Conservation (phyloP, 2,329 filamentous ascomycete genomes). For the Beauveria caledonica region DNA sequence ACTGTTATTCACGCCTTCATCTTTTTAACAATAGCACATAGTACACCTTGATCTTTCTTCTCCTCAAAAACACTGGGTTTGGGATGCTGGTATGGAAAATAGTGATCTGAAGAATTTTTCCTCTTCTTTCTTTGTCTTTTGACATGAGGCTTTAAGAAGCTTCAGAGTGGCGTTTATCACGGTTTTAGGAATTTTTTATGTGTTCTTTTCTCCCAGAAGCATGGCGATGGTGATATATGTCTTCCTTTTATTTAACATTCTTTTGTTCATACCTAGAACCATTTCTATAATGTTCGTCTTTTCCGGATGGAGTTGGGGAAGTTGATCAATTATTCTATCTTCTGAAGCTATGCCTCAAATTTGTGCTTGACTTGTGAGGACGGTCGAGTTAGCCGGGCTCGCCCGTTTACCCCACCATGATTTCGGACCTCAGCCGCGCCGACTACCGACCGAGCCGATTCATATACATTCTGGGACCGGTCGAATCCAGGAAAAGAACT, state of each 20-base stretch:
- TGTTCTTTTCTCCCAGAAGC: slow-evolving; percentile 13
- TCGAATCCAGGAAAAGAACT: background rate
- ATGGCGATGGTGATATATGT: slow-evolving; percentile 10
- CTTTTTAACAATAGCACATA: background rate
- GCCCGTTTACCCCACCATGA: background rate
- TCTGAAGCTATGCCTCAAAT: no score
- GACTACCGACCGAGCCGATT: background rate
- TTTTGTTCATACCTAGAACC: slow-evolving; percentile 13
- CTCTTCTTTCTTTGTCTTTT: background rate
- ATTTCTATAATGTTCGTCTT: slow-evolving; percentile 10
- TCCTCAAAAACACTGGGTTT: background rate
- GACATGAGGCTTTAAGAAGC: slow-evolving; percentile 1
- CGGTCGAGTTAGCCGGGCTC: background rate
- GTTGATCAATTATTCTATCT: background rate
- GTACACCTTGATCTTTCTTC: background rate
- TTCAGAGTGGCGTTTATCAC: slow-evolving; percentile 20
- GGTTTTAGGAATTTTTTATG: slow-evolving; percentile 22
- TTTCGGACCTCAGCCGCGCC: background rate
- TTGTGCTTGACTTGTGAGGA: background rate
- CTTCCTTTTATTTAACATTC: slow-evolving; percentile 1
- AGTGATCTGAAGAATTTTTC: slow-evolving; percentile 1
- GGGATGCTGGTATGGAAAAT: slow-evolving; percentile 4
- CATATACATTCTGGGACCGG: background rate
- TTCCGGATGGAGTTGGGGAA: background rate
- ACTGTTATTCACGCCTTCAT: background rate